phyloP scores from a whole-genome alignment of 495 filamentous ascomycete species.

The Tuber microsphaerosporum region DNA sequence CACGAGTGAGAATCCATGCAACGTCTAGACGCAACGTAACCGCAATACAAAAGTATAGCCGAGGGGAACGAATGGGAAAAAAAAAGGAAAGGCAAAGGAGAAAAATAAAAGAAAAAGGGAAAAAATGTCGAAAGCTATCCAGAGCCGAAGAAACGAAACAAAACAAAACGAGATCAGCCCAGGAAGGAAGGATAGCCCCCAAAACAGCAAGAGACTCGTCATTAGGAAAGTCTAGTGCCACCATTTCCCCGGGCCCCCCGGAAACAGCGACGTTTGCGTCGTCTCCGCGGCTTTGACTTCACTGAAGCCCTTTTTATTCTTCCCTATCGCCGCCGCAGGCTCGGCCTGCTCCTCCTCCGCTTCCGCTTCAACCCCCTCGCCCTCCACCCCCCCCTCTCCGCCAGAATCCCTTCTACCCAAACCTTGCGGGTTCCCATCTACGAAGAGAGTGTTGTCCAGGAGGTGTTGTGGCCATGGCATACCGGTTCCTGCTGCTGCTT shows the following conservation, averaged over 20 bases:
- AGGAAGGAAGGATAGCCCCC: background rate
- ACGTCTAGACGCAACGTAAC: background rate
- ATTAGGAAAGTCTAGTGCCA: slow-evolving; percentile 5
- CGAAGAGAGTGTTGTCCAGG: slow-evolving; percentile 28
- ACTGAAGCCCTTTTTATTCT: slow-evolving; percentile 14
- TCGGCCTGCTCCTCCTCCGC: background rate
- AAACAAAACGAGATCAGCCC: background rate
- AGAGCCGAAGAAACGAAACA: background rate
- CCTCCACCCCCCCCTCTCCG: background rate
- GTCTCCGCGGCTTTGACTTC: slow-evolving; percentile 24
- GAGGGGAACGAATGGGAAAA: background rate
- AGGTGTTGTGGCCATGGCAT: slow-evolving; percentile 6
- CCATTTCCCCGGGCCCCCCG: slow-evolving; percentile 16
- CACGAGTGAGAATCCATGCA: background rate
- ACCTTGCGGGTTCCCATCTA: slow-evolving; percentile 14
- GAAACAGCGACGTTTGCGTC: slow-evolving; percentile 30
- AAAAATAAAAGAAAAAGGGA: background rate
- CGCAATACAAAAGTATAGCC: background rate
- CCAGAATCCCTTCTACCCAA: background rate
- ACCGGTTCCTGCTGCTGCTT: background rate
- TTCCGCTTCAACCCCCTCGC: background rate
- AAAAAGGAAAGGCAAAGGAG: background rate
- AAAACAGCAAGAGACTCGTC: background rate
- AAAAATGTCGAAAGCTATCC: background rate
- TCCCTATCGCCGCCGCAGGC: background rate